Evolutionary conservation across 176 grass and related monocot species (phyloP).

Genomic region (Ensete glaucum): DNA sequence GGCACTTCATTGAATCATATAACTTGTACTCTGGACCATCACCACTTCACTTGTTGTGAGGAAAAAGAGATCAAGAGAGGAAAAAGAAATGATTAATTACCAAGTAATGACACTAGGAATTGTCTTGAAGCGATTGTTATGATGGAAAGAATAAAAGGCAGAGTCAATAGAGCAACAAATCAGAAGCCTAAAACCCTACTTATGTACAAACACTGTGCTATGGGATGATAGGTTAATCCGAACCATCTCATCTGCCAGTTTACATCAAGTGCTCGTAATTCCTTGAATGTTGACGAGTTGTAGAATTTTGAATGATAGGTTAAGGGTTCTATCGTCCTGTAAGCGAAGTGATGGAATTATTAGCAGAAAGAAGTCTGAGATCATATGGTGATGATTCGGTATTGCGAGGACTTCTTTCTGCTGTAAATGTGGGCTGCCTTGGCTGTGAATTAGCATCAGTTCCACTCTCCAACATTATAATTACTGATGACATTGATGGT

Average conservation of each 20-base stretch:
- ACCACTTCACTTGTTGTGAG: too few relatives aligned
- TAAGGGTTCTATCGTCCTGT: background rate
- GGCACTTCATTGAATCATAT: too few relatives aligned
- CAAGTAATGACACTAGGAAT: too few relatives aligned
- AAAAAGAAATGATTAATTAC: too few relatives aligned
- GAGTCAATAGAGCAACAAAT: too few relatives aligned
- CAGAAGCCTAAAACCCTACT: too few relatives aligned
- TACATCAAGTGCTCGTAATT: background rate
- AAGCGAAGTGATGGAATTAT: background rate
- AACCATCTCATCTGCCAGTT: background rate
- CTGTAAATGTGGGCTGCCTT: background rate
- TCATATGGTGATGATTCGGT: background rate
- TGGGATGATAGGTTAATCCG: background rate
- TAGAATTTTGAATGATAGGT: background rate
- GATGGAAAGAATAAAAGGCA: too few relatives aligned
- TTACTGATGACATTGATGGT: background rate
- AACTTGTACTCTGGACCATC: too few relatives aligned
- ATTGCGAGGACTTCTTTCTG: background rate
- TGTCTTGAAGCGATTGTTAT: too few relatives aligned
- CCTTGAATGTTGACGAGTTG: too few relatives aligned
- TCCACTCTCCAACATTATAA: background rate
- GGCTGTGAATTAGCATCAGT: background rate
- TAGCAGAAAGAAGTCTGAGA: background rate
- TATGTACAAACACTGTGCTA: too few relatives aligned
- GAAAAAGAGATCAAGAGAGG: too few relatives aligned